These are phyloP conservation scores for Vitis hybrid DNA, from an alignment of 177 flowering plant species.

Conservation along the genomic window DNA sequence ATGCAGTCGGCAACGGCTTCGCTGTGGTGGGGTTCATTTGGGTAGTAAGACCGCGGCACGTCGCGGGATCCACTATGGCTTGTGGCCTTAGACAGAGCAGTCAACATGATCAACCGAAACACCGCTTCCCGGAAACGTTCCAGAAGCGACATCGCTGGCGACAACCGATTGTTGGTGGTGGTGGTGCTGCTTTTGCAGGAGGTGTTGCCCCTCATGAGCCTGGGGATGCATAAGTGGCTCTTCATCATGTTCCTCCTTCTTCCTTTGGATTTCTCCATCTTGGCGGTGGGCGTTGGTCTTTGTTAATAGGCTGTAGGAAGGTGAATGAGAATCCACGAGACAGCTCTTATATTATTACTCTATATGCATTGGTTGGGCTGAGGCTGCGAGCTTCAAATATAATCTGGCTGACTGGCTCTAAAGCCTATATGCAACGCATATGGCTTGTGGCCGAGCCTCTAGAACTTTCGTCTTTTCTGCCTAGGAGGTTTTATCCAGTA, in stretches of 20 bases:
- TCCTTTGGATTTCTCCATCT: conserved; percentile 7
- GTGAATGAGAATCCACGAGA: no score
- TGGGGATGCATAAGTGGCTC: conserved; percentile 46
- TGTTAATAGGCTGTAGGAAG: no score
- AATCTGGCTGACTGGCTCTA: no score
- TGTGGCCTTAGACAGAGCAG: conserved; percentile 54
- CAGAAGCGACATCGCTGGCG: conserved; percentile 47
- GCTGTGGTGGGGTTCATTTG: conserved; percentile 51
- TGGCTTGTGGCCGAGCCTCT: no score
- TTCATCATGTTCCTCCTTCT: conserved; percentile 14
- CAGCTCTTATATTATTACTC: no score
- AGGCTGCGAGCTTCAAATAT: no score
- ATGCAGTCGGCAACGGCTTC: conserved; percentile 85
- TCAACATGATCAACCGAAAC: conserved; percentile 75
- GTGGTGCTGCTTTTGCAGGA: not conserved
- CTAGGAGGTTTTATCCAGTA: no score
- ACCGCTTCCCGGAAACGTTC: conserved; percentile 77
- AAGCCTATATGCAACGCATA: no score
- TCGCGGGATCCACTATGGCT: conserved; percentile 7
- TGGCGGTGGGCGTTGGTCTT: not conserved
- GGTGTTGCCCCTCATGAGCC: conserved; percentile 13
- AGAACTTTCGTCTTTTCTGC: no score
- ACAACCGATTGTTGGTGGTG: conserved; percentile 17
- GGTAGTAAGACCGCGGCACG: conserved; percentile 3
- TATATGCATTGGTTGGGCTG: no score